phyloP scores from a whole-genome alignment of 441 rosid genomes.

The Populus hybrid region DNA sequence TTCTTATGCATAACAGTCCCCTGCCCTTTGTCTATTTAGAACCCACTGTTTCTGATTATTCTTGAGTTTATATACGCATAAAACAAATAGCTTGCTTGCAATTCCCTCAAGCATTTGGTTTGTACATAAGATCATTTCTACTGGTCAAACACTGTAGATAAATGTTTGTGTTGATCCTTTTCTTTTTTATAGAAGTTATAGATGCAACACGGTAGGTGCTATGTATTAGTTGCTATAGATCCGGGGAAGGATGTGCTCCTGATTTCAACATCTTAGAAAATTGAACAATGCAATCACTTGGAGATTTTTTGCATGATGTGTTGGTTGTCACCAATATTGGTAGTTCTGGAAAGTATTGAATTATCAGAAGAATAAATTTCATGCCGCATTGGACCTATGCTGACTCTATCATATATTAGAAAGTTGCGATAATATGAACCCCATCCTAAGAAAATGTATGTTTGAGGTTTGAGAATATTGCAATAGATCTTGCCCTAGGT shows the following conservation, averaged over 20 bases:
- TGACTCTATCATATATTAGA: background rate
- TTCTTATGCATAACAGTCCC: background rate
- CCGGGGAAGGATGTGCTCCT: background rate
- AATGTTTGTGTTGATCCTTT: background rate
- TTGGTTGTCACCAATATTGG: background rate
- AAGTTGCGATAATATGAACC: background rate
- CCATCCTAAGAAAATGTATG: background rate
- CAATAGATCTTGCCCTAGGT: background rate
- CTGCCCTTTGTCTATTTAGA: background rate
- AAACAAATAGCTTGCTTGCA: background rate
- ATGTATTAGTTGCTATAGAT: background rate
- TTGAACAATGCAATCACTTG: background rate
- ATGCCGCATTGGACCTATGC: background rate
- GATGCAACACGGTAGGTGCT: background rate
- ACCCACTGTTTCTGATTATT: conserved; percentile 1
- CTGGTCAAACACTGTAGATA: background rate
- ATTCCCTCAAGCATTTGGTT: background rate
- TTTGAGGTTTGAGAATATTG: background rate
- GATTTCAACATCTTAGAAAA: background rate
- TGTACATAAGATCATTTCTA: background rate
- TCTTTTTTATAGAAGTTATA: background rate
- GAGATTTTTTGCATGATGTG: too few relatives aligned
- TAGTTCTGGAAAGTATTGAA: background rate
- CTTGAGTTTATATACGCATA: background rate
- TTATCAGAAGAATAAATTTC: background rate